Base-by-base conservation (phyloP, 1,284 basidiomycete species). In the Cutaneotrichosporon sp. region DNA sequence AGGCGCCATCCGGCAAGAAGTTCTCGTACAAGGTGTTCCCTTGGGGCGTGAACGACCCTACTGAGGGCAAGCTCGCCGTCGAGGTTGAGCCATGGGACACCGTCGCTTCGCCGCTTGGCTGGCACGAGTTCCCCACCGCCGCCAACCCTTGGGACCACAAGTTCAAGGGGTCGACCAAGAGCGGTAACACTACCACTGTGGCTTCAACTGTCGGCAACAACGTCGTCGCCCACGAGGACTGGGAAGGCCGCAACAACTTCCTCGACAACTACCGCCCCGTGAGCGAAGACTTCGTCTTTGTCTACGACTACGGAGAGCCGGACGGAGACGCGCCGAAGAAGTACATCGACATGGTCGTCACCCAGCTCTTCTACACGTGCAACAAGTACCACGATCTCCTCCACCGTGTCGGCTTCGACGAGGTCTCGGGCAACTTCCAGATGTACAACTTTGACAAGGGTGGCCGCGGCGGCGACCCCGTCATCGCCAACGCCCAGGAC, bases 371-470 rank as follows among this genome's bases (percentile, higher is more conserved):
- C 81, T 96, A 93, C 79, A 96, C 91, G 20, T 80, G 80, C 70
- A 97, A 97, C 79, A 76, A 86, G 79, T 77, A 76, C 65, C 79
- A 79, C 64, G 79, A 79, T 62, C 55, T 75, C 16, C 64, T 71
- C 34, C 67, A 76, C 60, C 82, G 84, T 37, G 86, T 91, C 60
- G 92, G 92, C 25, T 96, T 97, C 73, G 87, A 88, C 68, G 92
- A 97, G 74, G 80, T 82, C 8, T 79, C 90, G 3, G 91, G 93
- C 33, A 97, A 97, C 81, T 97, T 97, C 85, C 93, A 97, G 76
- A 88, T 93, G 70, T 80, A 90, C 81, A 97, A 97, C 83, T 92
- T 91, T 68, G 90, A 84, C 1, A 83, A 85, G 46, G 93, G 92
- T 29, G 93, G 93, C 35, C 77, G 78, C 53, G 91, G 88, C 66